A percentile compares a stretch with the other conserved stretches of the same genome.
Evolutionary conservation across 2,329 filamentous ascomycete species (phyloP).

Genomic region (Seiridium unicorne): DNA sequence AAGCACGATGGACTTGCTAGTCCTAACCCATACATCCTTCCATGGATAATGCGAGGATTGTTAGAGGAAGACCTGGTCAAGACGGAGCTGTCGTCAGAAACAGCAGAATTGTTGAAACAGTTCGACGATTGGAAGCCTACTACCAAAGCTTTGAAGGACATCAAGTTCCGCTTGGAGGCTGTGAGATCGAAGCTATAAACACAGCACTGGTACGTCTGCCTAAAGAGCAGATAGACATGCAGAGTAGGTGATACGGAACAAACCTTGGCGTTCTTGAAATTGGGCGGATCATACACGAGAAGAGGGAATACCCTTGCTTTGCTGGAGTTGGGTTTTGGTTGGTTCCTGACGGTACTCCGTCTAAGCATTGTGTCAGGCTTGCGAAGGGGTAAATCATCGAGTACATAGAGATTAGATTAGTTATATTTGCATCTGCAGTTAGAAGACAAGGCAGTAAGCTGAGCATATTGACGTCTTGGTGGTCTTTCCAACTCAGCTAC

Average conservation of each 20-base stretch:
- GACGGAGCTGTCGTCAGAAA: slow-evolving; percentile 74
- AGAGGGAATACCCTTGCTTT: background rate
- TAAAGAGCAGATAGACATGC: too few relatives aligned
- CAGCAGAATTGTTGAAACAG: slow-evolving; percentile 73
- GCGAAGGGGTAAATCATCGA: background rate
- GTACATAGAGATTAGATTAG: background rate
- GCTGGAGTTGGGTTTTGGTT: slow-evolving; percentile 6
- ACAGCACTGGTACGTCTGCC: too few relatives aligned
- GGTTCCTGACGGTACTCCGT: background rate
- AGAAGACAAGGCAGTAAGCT: too few relatives aligned
- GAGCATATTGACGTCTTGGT: too few relatives aligned
- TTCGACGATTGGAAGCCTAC: slow-evolving; percentile 93
- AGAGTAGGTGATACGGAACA: background rate
- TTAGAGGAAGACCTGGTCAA: slow-evolving; percentile 90
- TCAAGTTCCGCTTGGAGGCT: slow-evolving; percentile 90
- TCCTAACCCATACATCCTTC: slow-evolving; percentile 84
- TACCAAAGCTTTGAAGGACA: slow-evolving; percentile 90
- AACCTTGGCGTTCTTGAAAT: background rate
- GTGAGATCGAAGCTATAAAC: slow-evolving; percentile 76
- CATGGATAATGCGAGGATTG: slow-evolving; percentile 93
- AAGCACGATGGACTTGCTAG: slow-evolving; percentile 49
- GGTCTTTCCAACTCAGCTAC: too few relatives aligned
- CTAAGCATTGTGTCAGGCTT: background rate
- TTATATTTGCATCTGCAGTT: too few relatives aligned
- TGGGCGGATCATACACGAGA: background rate